Percentiles rank a stretch among this genome's conserved stretches.
phyloP scores from a whole-genome alignment of 176 grass and related monocot genomes.

The Canna indica region DNA sequence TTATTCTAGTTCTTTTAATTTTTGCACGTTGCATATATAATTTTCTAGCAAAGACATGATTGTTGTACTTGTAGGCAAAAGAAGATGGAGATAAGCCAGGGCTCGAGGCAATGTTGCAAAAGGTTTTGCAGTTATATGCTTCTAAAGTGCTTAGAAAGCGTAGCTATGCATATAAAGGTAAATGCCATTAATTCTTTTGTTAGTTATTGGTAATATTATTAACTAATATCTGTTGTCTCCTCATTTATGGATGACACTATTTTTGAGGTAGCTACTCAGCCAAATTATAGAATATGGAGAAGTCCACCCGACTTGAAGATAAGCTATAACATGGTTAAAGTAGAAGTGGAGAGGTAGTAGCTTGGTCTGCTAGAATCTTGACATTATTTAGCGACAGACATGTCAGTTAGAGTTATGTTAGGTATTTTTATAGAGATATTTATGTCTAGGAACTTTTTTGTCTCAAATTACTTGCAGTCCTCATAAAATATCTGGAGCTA shows the following conservation, averaged over 20 bases:
- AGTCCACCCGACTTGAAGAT: too few relatives aligned
- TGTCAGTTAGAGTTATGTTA: too few relatives aligned
- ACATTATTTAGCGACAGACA: too few relatives aligned
- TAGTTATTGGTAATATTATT: background rate
- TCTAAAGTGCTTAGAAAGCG: slow-evolving; percentile 66
- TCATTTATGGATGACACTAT: background rate
- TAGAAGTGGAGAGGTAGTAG: too few relatives aligned
- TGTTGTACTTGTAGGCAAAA: slow-evolving; percentile 52
- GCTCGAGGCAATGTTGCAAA: slow-evolving; percentile 78
- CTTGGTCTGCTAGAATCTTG: too few relatives aligned
- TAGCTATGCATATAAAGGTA: slow-evolving; percentile 87
- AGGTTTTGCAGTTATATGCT: slow-evolving; percentile 85
- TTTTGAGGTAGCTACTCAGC: background rate
- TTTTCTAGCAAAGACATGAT: slow-evolving; percentile 4
- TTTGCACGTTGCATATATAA: background rate
- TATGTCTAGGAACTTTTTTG: too few relatives aligned
- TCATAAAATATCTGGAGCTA: too few relatives aligned
- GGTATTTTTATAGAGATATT: too few relatives aligned
- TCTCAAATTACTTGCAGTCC: too few relatives aligned
- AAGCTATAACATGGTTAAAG: too few relatives aligned
- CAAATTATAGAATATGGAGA: too few relatives aligned
- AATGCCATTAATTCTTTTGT: slow-evolving; percentile 3
- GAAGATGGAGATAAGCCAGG: slow-evolving; percentile 86
- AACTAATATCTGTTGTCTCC: background rate
- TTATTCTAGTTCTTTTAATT: background rate